phyloP scores from a whole-genome alignment of 2,329 filamentous ascomycete genomes.

The Didymella arachidicola region DNA sequence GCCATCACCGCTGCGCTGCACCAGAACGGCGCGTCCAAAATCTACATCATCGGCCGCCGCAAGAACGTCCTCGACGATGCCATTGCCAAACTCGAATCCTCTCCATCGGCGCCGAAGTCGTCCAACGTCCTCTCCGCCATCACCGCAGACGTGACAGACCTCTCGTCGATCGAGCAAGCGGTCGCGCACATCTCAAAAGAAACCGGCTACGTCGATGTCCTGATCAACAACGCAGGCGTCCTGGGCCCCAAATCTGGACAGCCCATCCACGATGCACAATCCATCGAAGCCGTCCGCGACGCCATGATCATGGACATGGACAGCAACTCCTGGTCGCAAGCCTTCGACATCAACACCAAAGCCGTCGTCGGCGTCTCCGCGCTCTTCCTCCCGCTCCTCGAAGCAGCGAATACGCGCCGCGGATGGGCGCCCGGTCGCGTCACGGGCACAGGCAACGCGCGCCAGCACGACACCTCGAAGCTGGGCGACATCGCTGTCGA shows the following conservation, averaged over 20 bases:
- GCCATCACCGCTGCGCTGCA: constrained; percentile 54
- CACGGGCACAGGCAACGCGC: constrained; percentile 33
- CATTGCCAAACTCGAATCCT: constrained; percentile 44
- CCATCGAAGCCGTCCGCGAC: constrained; percentile 55
- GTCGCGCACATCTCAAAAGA: constrained; percentile 55
- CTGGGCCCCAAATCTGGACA: constrained; percentile 54
- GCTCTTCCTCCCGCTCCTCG: constrained; percentile 56
- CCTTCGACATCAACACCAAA: constrained; percentile 56
- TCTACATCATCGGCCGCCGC: constrained; percentile 57
- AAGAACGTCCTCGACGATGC: constrained; percentile 52
- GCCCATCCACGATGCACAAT: constrained; percentile 53
- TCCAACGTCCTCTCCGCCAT: constrained; percentile 50
- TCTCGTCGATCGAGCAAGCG: constrained; percentile 51
- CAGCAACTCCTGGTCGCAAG: constrained; percentile 45
- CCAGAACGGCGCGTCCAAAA: constrained; percentile 52
- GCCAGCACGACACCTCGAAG: constrained; percentile 34
- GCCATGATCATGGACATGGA: constrained; percentile 45
- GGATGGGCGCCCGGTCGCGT: constrained; percentile 50
- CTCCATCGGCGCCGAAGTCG: constrained; percentile 37
- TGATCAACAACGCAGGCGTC: constrained; percentile 62
- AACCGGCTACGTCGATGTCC: constrained; percentile 59
- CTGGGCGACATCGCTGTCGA: constrained; percentile 34
- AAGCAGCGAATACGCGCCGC: constrained; percentile 54
- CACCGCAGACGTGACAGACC: constrained; percentile 55
- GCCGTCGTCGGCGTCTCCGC: constrained; percentile 56